These are phyloP conservation scores for Fusarium pininemorale DNA, from an alignment of 2,329 filamentous ascomycete species.

Conservation along the genomic window DNA sequence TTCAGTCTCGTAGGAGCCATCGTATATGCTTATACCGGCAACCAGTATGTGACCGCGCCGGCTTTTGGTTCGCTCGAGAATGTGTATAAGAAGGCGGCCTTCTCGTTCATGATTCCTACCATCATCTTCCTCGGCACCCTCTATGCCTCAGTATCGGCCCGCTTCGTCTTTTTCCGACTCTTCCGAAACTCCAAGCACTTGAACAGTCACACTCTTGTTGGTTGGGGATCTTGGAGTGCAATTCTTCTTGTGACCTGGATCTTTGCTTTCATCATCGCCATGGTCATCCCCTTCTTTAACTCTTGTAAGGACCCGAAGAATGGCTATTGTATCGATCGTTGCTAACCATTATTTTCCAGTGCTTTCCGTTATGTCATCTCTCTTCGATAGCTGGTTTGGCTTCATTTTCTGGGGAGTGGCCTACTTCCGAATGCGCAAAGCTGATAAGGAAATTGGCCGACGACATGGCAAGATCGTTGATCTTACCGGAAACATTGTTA, in stretches of 20 bases:
- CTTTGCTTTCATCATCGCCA: constrained; percentile 90
- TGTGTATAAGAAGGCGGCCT: constrained; percentile 86
- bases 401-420: constrained; percentile 95
- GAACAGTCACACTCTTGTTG: constrained; percentile 79
- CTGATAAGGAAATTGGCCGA: constrained; percentile 64
- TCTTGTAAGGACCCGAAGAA: constrained; percentile 60
- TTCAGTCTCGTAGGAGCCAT: constrained; percentile 85
- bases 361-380: constrained; percentile 80
- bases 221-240: constrained; percentile 80
- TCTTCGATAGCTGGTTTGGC: constrained; percentile 93
- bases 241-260: constrained; percentile 80
- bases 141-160: constrained; percentile 88
- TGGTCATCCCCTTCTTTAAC: constrained; percentile 93
- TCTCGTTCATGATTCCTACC: constrained; percentile 95
- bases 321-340: too few species aligned
- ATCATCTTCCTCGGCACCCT: constrained; percentile 91
- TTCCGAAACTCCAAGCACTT: constrained; percentile 84
- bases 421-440: constrained; percentile 78
- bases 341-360: constrained; percentile 50
- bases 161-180: constrained; percentile 91
- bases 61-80: constrained; percentile 86
- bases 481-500: constrained; percentile 68
- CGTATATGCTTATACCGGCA: constrained; percentile 88
- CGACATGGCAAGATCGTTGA: constrained; percentile 61
- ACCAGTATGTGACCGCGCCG: constrained; percentile 86